These are phyloP conservation scores for Aegilops longissima DNA, from an alignment of 176 grass and related monocot species.

Conservation along the genomic window DNA sequence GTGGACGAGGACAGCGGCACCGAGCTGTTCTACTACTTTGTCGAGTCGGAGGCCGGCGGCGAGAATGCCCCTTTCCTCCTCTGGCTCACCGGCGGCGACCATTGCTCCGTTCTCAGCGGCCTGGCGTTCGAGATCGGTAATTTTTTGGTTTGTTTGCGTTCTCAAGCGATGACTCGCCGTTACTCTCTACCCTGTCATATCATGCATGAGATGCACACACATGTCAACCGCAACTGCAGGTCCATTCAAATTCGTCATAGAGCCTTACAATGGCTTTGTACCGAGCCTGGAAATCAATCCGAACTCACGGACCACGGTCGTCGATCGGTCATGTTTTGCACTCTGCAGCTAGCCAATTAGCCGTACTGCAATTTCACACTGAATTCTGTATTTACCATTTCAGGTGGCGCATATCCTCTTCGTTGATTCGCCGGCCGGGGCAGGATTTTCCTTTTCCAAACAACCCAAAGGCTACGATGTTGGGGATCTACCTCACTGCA, in stretches of 20 bases:
- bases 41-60: slow-evolving; percentile 35
- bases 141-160: too few species aligned
- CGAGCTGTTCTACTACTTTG: slow-evolving; percentile 77
- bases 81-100: slow-evolving; percentile 59
- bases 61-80: slow-evolving; percentile 34
- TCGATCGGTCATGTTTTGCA: too few species aligned
- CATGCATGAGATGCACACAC: too few species aligned
- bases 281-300: slow-evolving; percentile 45
- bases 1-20: slow-evolving; percentile 48
- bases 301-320: slow-evolving; percentile 59
- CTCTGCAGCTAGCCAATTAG: too few species aligned
- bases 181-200: too few species aligned
- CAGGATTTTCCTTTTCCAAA: slow-evolving; percentile 64
- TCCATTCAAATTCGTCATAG: slow-evolving; percentile 37
- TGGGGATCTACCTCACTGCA: slow-evolving; percentile 42
- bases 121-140: slow-evolving; percentile 59
- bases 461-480: slow-evolving; percentile 52
- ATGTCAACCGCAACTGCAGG: neutral
- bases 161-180: too few species aligned
- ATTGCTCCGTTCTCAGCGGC: slow-evolving; percentile 54
- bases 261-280: slow-evolving; percentile 38
- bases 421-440: slow-evolving; percentile 62
- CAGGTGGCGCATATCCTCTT: slow-evolving; percentile 44
- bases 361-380: too few species aligned
- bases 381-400: too few species aligned